These are phyloP conservation scores for Fusarium pseudocircinatum DNA, from an alignment of 2,329 filamentous ascomycete species.

Conservation along the genomic window DNA sequence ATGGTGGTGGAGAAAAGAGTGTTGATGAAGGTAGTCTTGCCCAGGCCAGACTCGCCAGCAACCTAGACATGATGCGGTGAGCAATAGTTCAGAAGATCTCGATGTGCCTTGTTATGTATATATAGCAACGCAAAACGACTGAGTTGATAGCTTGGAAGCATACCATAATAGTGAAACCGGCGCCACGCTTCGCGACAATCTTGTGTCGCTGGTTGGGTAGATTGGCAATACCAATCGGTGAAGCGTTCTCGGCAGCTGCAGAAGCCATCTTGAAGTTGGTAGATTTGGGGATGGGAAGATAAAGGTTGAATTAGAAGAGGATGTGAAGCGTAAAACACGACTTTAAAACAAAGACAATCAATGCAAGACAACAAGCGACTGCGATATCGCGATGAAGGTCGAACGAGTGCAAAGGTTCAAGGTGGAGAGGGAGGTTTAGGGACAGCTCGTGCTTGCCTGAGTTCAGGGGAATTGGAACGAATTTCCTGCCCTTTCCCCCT, in stretches of 20 bases:
- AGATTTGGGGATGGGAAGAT: slow-evolving; percentile 12
- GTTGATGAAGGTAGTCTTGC: slow-evolving; percentile 99
- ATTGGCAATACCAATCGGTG: slow-evolving; percentile 79
- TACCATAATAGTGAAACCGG: slow-evolving; percentile 99
- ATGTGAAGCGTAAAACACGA: slow-evolving; percentile 21
- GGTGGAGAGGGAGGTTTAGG: slow-evolving; percentile 40
- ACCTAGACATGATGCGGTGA: slow-evolving; percentile 65
- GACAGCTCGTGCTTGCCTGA: slow-evolving; percentile 46
- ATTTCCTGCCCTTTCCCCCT: slow-evolving; percentile 47
- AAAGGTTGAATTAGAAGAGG: slow-evolving; percentile 5
- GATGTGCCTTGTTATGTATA: background rate
- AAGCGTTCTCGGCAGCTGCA: slow-evolving; percentile 67
- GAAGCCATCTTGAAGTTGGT: slow-evolving; percentile 61
- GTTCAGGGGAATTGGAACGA: slow-evolving; percentile 48
- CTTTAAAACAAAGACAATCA: slow-evolving; percentile 35
- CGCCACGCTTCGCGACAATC: slow-evolving; percentile 85
- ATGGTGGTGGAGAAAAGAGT: slow-evolving; percentile 99
- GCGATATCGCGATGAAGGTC: slow-evolving; percentile 42
- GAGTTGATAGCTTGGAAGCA: slow-evolving; percentile 35
- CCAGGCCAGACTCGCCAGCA: slow-evolving; percentile 96
- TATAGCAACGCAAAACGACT: background rate
- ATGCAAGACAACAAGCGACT: slow-evolving; percentile 31
- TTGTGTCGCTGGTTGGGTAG: slow-evolving; percentile 79
- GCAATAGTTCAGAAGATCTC: slow-evolving; percentile 1
- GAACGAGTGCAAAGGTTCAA: slow-evolving; percentile 41